Percentiles rank a stretch among this genome's conserved stretches.
Conservation (phyloP, 2,329 filamentous ascomycete species). For the Trichophyton rubrum region DNA sequence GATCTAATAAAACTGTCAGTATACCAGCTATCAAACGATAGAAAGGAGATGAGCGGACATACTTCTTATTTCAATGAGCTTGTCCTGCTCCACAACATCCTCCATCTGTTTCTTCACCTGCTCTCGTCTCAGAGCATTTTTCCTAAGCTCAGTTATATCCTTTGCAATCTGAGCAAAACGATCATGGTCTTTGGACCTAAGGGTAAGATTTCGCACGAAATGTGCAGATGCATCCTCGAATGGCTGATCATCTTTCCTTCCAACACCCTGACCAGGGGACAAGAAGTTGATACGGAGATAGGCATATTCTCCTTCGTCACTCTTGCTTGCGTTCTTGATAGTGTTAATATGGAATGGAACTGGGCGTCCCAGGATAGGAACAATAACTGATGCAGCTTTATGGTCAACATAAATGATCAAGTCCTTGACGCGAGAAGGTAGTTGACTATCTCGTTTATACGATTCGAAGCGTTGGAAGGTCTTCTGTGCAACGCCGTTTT, state of each 20-base stretch:
- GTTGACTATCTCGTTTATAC: slow-evolving; percentile 94
- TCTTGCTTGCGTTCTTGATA: slow-evolving; percentile 98
- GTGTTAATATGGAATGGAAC: slow-evolving; percentile 97
- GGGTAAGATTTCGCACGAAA: slow-evolving; percentile 89
- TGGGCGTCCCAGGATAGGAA: slow-evolving; percentile 93
- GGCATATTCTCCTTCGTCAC: slow-evolving; percentile 84
- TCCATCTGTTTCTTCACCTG: slow-evolving; percentile 99
- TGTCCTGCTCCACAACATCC: slow-evolving; percentile 97
- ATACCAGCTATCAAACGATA: slow-evolving; percentile 4
- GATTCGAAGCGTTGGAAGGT: slow-evolving; percentile 99
- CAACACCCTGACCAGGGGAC: slow-evolving; percentile 92
- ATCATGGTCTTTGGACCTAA: slow-evolving; percentile 78
- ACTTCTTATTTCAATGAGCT: slow-evolving; percentile 89
- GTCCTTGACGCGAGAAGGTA: slow-evolving; percentile 70
- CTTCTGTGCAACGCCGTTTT: slow-evolving; percentile 88
- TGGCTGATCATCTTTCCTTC: slow-evolving; percentile 90
- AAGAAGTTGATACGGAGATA: slow-evolving; percentile 95
- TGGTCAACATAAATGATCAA: slow-evolving; percentile 80
- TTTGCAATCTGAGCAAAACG: slow-evolving; percentile 83
- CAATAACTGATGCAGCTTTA: slow-evolving; percentile 79
- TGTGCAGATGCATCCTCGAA: slow-evolving; percentile 95
- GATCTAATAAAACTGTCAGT: slow-evolving; percentile 49
- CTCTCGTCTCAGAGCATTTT: slow-evolving; percentile 78
- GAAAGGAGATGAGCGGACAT: slow-evolving; percentile 25
- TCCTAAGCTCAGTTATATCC: slow-evolving; percentile 93